Conservation (phyloP, 331 rosid species). For the Telfairia occidentalis region DNA sequence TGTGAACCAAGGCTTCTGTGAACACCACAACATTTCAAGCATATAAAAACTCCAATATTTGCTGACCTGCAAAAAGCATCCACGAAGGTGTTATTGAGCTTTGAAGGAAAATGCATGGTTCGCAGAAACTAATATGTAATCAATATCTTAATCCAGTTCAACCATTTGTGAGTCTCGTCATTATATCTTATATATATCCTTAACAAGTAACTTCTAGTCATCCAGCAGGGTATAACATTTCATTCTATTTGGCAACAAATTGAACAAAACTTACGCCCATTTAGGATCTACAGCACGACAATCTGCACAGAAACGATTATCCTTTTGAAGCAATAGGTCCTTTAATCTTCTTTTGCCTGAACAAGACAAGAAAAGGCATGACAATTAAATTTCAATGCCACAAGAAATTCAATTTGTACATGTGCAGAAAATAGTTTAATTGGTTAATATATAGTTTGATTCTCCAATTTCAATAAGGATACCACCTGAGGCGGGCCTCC, state of each 20-base stretch:
- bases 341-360: constrained; percentile 74
- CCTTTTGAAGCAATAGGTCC: constrained; percentile 57
- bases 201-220: neutral
- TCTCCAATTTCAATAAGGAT: constrained; percentile 17
- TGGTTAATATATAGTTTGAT: neutral
- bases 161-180: neutral
- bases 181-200: neutral
- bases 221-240: neutral
- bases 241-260: neutral
- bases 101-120: neutral
- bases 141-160: constrained; percentile 1
- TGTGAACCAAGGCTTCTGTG: constrained; percentile 97
- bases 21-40: constrained; percentile 92
- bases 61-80: constrained; percentile 63
- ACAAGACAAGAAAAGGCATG: constrained; percentile 16
- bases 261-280: constrained; percentile 79
- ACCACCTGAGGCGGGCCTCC: constrained; percentile 75
- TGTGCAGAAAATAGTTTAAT: neutral
- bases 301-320: constrained; percentile 83
- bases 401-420: neutral
- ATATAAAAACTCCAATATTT: constrained; percentile 89
- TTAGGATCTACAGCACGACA: constrained; percentile 88
- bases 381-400: constrained; percentile 25
- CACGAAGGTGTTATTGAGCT: constrained; percentile 1
- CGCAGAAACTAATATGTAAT: neutral